Percentiles rank a stretch among this genome's conserved stretches.
phyloP scores from a whole-genome alignment of 495 filamentous ascomycete species.

The Aspergillus biplanus region DNA sequence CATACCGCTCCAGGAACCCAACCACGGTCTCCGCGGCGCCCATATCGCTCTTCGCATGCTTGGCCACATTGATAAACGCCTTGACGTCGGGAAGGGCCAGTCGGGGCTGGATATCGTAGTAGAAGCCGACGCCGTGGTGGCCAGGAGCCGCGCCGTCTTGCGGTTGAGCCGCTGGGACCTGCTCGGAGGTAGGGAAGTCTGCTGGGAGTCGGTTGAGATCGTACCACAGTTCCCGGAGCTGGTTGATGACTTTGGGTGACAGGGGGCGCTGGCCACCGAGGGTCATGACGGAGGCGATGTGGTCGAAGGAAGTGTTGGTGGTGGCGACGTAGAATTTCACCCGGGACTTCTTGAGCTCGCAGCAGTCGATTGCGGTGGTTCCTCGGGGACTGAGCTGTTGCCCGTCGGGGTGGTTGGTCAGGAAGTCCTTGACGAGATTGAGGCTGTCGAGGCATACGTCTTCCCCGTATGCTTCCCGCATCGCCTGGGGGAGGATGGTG shows the following conservation, averaged over 20 bases:
- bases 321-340: conserved; percentile 16
- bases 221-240: conserved; percentile 19
- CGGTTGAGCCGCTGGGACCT: neutral
- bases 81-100: conserved; percentile 12
- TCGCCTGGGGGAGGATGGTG: conserved; percentile 10
- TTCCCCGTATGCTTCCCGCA: conserved; percentile 18
- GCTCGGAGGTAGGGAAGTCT: conserved; percentile 15
- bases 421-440: conserved; percentile 8
- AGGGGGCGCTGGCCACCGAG: conserved; percentile 7
- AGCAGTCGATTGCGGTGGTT: conserved; percentile 17
- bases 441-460: conserved; percentile 14
- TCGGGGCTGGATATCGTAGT: conserved; percentile 14
- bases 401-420: conserved; percentile 3
- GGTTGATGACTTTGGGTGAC: neutral
- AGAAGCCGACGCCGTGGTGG: conserved; percentile 11
- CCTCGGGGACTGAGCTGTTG: conserved; percentile 8
- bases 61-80: conserved; percentile 6
- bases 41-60: conserved; percentile 16
- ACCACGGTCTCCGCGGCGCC: conserved; percentile 6
- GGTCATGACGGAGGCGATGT: conserved; percentile 15
- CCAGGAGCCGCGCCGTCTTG: neutral
- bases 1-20: conserved; percentile 16
- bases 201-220: neutral
- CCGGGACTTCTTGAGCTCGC: conserved; percentile 6
- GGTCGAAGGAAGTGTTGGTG: conserved; percentile 13